These are phyloP conservation scores for Ophiosphaerella narmari DNA, from an alignment of 2,329 filamentous ascomycete genomes.

Conservation along the genomic window DNA sequence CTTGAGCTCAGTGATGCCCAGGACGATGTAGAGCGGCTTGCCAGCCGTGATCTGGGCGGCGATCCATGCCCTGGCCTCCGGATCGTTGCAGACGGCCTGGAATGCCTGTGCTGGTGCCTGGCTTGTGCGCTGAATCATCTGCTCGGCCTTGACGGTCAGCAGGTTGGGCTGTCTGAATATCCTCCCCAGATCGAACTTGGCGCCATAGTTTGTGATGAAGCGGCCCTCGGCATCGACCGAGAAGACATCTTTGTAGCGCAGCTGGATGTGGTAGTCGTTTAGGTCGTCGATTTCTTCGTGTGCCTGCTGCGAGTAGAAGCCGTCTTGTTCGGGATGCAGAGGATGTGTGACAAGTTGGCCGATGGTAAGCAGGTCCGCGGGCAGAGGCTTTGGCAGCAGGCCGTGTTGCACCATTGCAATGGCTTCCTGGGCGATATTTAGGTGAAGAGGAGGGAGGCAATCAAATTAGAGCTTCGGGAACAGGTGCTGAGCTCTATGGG, in stretches of 20 bases:
- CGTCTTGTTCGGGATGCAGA: slow-evolving; percentile 43
- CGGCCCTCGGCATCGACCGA: slow-evolving; percentile 44
- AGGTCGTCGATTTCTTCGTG: slow-evolving; percentile 43
- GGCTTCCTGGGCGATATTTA: background rate
- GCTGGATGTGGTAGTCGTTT: slow-evolving; percentile 47
- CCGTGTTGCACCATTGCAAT: slow-evolving; percentile 40
- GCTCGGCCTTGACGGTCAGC: slow-evolving; percentile 42
- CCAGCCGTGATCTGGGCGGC: slow-evolving; percentile 30
- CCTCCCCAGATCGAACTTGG: slow-evolving; percentile 44
- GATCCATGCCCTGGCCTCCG: slow-evolving; percentile 41
- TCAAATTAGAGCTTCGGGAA: background rate
- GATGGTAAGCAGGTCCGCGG: slow-evolving; percentile 39
- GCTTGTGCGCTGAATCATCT: slow-evolving; percentile 45
- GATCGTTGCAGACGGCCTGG: slow-evolving; percentile 39
- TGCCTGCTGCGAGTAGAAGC: slow-evolving; percentile 42
- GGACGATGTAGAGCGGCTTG: slow-evolving; percentile 41
- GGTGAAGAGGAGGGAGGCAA: background rate
- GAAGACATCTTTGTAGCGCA: slow-evolving; percentile 46
- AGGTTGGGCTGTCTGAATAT: slow-evolving; percentile 46
- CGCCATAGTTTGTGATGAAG: slow-evolving; percentile 46
- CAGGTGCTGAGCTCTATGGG: background rate
- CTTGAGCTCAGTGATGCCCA: slow-evolving; percentile 46
- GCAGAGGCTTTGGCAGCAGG: slow-evolving; percentile 43
- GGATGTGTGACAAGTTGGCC: slow-evolving; percentile 45
- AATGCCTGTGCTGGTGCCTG: slow-evolving; percentile 34